Evolutionary conservation across 2,329 filamentous ascomycete genomes (phyloP), one percentile per base, ranked within the genome.

Genomic region (Pseudogymnoascus sp.): DNA sequence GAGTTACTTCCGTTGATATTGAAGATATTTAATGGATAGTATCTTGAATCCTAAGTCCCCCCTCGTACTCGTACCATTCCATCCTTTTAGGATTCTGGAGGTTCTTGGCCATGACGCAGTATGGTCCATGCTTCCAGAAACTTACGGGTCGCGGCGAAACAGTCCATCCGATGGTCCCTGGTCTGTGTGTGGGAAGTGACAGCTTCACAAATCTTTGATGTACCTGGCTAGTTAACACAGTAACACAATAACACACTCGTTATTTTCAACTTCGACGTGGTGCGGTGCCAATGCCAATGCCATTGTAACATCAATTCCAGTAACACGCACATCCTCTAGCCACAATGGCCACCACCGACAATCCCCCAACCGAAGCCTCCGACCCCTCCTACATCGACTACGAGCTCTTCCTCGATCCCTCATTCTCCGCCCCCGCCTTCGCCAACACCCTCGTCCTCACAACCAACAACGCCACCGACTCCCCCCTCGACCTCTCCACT

Each of bases 311-410:
- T 42, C 16, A 21, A 42, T 21, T 4, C 38, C 47, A 29, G 11
- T 10, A 56, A 3, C 47, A 31, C 47, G 8, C 24, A 24, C 2
- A 1, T 14, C 35, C 11, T n/a, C 14, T 13, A 29, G 24, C 24
- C 24, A n/a, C 47, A 29, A 56, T 56, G 47, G 47, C 47, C 21
- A 5, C 24, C 16, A 29, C 47, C 47, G 8, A 7, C 21, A 29
- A 29, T 6, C n/a, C 29, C 47, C 2, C 29, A 3, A 31, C 63
- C 4, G 75, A 75, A 24, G 77, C 80, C 63, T 81, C 83, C 50
- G 86, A 88, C 64, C 82, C 87, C 42, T 95, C 91, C 7, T 99
- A 99, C 77, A 93, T 99, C 73, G 93, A 97, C 82, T 96, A 96
- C 77, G 91, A 96, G 74, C 84, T 90, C 67, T 96, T 99, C 72